phyloP scores from a whole-genome alignment of 768 basidiomycete genomes.

The Amanita jacksonii region DNA sequence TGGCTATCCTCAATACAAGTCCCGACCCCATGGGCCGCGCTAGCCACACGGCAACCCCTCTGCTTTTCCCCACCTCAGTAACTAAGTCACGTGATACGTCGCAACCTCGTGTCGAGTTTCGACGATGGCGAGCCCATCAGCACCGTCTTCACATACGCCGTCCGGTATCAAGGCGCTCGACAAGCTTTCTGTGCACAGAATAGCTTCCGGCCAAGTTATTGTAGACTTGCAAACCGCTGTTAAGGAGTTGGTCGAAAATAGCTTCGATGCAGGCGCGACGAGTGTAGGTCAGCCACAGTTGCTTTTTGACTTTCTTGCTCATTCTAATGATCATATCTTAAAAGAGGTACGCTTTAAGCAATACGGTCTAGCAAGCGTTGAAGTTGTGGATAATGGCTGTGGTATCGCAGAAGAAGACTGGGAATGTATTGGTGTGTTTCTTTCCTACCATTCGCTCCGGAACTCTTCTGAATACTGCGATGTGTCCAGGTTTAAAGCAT shows the following conservation, averaged over 20 bases:
- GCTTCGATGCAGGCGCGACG: constrained; percentile 86
- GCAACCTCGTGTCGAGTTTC: too few species aligned
- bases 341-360: constrained; percentile 87
- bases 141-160: too few species aligned
- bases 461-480: neutral
- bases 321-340: neutral
- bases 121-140: too few species aligned
- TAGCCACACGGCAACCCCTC: too few species aligned
- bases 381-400: constrained; percentile 88
- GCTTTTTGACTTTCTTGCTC: neutral
- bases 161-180: constrained; percentile 55
- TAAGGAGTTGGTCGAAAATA: constrained; percentile 96
- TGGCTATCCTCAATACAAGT: too few species aligned
- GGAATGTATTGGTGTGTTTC: constrained; percentile 58
- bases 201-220: constrained; percentile 93
- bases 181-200: constrained; percentile 66
- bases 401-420: constrained; percentile 78
- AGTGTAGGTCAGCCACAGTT: constrained; percentile 55
- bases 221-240: constrained; percentile 89
- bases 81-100: too few species aligned
- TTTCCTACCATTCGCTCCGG: neutral
- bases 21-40: too few species aligned
- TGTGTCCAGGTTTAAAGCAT: constrained; percentile 69
- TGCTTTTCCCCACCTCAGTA: too few species aligned
- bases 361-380: constrained; percentile 70